These are phyloP conservation scores for Vigna radiata DNA, from an alignment of 306 rosid genomes.

Conservation along the genomic window DNA sequence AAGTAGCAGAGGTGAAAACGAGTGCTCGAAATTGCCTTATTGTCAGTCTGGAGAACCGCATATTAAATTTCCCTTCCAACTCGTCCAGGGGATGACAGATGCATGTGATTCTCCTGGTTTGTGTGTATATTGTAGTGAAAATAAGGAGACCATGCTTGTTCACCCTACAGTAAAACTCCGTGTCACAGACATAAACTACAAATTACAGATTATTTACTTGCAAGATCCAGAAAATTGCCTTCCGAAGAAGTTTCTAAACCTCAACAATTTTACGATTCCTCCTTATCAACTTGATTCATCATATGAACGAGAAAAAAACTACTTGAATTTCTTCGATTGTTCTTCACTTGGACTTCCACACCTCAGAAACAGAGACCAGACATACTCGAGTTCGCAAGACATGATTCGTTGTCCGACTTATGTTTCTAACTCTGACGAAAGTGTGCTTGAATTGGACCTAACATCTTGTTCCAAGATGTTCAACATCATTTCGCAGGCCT, in stretches of 20 bases:
- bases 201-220: not conserved
- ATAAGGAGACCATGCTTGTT: not conserved
- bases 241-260: not conserved
- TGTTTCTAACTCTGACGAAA: not conserved
- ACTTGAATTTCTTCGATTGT: not conserved
- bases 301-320: not conserved
- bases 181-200: not conserved
- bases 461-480: not conserved
- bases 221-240: not conserved
- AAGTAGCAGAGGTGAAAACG: not conserved
- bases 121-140: not conserved
- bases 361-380: not conserved
- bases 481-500: not conserved
- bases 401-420: not conserved
- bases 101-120: not conserved
- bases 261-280: not conserved
- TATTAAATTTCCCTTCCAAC: constrained; percentile 2
- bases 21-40: not conserved
- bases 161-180: not conserved
- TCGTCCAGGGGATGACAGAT: not conserved
- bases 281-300: not conserved
- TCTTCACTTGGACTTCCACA: not conserved
- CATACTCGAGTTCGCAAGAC: not conserved
- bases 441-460: not conserved
- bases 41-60: not conserved